These are phyloP conservation scores for Pestalotiopsis sp. DNA, from an alignment of 2,329 filamentous ascomycete species.

Conservation along the genomic window DNA sequence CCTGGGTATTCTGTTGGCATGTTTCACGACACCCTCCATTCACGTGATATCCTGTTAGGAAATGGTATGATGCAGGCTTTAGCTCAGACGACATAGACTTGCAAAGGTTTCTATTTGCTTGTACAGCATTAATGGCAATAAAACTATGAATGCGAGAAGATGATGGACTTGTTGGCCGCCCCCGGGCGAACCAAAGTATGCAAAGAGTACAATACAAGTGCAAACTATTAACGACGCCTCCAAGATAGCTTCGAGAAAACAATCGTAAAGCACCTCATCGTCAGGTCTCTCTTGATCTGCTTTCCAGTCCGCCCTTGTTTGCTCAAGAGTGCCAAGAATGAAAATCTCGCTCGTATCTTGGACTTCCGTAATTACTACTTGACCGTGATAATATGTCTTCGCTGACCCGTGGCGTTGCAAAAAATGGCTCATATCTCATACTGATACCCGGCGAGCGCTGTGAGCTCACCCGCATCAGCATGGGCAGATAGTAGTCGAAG, in stretches of 20 bases:
- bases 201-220: not conserved
- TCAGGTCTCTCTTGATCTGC: not conserved
- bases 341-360: constrained; percentile 3
- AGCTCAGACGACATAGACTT: not conserved
- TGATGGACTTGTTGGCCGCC: not conserved
- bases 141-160: constrained; percentile 12
- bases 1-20: no score
- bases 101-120: not conserved
- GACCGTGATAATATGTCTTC: not conserved
- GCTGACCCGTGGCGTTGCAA: not conserved
- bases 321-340: not conserved
- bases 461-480: constrained; percentile 11
- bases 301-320: not conserved
- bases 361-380: not conserved
- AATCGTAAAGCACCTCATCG: not conserved
- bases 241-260: not conserved
- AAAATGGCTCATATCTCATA: not conserved
- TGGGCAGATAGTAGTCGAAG: constrained; percentile 13
- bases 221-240: not conserved
- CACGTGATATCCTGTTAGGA: no score
- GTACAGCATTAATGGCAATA: constrained; percentile 4
- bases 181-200: not conserved
- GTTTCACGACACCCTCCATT: no score
- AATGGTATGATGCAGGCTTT: no score
- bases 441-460: constrained; percentile 4